Percentiles rank a stretch among this genome's conserved stretches.
phyloP scores from a whole-genome alignment of 352 stramenopile species.

The Globisporangium spiculum region DNA sequence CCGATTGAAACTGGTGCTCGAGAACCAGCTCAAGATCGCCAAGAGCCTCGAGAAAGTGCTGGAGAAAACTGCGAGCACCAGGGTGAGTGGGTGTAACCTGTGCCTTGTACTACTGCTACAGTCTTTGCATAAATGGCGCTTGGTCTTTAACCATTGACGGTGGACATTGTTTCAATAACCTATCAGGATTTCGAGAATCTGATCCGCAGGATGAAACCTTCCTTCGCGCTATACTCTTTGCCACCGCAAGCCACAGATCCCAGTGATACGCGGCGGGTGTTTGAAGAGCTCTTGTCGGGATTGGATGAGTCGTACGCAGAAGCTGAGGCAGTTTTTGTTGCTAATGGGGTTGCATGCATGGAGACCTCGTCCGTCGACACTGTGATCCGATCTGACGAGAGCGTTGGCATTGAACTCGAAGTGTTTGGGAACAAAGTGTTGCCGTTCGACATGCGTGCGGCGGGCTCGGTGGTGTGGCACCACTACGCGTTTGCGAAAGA shows the following conservation, averaged over 20 bases:
- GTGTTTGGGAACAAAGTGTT: conserved; percentile 49
- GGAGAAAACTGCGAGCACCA: neutral
- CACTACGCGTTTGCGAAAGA: conserved; percentile 31
- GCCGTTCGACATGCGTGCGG: conserved; percentile 42
- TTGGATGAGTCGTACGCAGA: conserved; percentile 30
- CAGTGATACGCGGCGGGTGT: conserved; percentile 19
- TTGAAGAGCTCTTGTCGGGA: conserved; percentile 25
- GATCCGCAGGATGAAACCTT: neutral
- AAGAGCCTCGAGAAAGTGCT: conserved; percentile 23
- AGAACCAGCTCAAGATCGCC: conserved; percentile 24
- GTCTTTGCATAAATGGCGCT: neutral
- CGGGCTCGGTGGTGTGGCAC: conserved; percentile 40
- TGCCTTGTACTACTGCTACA: conserved; percentile 2
- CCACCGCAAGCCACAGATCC: neutral
- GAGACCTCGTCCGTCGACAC: conserved; percentile 33
- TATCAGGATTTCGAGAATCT: conserved; percentile 3
- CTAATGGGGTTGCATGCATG: conserved; percentile 34
- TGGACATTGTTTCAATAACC: too few relatives aligned
- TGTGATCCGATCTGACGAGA: conserved; percentile 31
- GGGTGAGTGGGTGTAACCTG: conserved; percentile 7
- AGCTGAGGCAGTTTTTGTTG: conserved; percentile 26
- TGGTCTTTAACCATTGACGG: neutral
- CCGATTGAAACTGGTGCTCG: conserved; percentile 42
- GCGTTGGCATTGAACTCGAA: conserved; percentile 35
- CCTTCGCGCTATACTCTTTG: conserved; percentile 9